Conservation (phyloP, 768 basidiomycete genomes). For the Termitomyces sp. region DNA sequence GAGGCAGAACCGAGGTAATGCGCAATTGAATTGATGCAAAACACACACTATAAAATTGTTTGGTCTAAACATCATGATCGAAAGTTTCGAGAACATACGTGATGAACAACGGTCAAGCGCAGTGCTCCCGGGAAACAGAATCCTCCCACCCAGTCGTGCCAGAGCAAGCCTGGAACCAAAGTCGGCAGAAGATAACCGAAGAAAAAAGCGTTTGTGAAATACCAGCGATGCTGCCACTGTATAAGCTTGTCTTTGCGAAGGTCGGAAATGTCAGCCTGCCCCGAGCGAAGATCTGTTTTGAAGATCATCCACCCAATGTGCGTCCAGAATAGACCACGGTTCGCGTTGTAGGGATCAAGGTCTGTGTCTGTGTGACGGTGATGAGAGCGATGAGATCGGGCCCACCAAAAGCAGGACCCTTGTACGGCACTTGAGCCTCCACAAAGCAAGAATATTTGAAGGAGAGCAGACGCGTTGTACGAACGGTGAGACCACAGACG, state of each 20-base stretch:
- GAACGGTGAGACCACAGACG: slow-evolving; percentile 85
- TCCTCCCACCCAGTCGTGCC: slow-evolving; percentile 77
- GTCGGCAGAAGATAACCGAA: slow-evolving; percentile 75
- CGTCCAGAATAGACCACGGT: slow-evolving; percentile 74
- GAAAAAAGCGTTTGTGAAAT: slow-evolving; percentile 55
- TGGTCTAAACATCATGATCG: neutral
- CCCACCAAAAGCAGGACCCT: slow-evolving; percentile 89
- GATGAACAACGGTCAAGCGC: slow-evolving; percentile 74
- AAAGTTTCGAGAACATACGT: slow-evolving; percentile 44
- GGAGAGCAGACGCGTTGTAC: slow-evolving; percentile 69
- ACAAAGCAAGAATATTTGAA: slow-evolving; percentile 67
- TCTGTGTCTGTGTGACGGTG: slow-evolving; percentile 85
- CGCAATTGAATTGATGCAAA: slow-evolving; percentile 86
- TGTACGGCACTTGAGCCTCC: slow-evolving; percentile 83
- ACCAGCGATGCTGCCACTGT: slow-evolving; percentile 75
- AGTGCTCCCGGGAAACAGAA: slow-evolving; percentile 73
- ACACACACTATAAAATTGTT: slow-evolving; percentile 56
- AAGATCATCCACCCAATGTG: slow-evolving; percentile 86
- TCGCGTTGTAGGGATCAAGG: slow-evolving; percentile 80
- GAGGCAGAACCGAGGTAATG: slow-evolving; percentile 81
- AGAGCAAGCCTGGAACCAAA: slow-evolving; percentile 63
- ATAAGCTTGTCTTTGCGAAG: slow-evolving; percentile 65
- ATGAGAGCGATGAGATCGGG: slow-evolving; percentile 77
- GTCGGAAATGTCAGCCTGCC: slow-evolving; percentile 70
- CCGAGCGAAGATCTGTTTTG: slow-evolving; percentile 69